Base-by-base conservation (phyloP, 768 basidiomycete genomes). In the Heimioporus sp. region DNA sequence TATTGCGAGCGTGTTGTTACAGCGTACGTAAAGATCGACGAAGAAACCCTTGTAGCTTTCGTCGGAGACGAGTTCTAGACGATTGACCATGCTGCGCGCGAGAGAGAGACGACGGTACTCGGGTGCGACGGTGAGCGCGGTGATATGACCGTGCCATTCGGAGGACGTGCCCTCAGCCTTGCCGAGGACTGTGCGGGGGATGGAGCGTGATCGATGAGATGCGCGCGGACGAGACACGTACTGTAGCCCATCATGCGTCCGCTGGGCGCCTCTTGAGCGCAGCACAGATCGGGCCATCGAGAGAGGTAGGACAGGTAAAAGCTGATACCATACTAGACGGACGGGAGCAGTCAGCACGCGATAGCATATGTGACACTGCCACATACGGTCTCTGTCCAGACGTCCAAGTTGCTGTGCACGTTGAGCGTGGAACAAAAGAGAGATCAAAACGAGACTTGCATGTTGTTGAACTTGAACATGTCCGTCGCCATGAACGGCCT, bases 331-430 rank as follows among this genome's bases (percentile, higher is more conserved):
- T 94, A 98, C 90, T 95, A 16, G 5, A 44, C 5, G 36, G 31
- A 43, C 5, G 36, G 31, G 41, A 31, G 10, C 17, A 30, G 51
- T 60, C 24, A 55, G 47, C n/a, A 44, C 15, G 36, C 24, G 19
- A 45, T 35, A 16, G 38, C 28, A 24, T 17, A 15, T 13, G 35
- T 19, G 47, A 5, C 6, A 48, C 15, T 6, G n/a, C 8, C 21
- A 73, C 85, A 64, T 61, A 93, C 95, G 19, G 97, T 98, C 72
- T 98, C 96, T 41, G 97, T 98, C 92, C 92, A 98, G 41, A 94
- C 76, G 69, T 98, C 96, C 64, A 96, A 73, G 71, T 99, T 98
- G 54, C 92, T 93, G 46, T 8, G 42, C 50, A 52, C 30, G 12
- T 37, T 64, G 49, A 57, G 53, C n/a, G 47, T 4, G 43, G 39